These are phyloP conservation scores for Fabrea salina DNA, from an alignment of 169 alveolate genomes.

Conservation along the genomic window DNA sequence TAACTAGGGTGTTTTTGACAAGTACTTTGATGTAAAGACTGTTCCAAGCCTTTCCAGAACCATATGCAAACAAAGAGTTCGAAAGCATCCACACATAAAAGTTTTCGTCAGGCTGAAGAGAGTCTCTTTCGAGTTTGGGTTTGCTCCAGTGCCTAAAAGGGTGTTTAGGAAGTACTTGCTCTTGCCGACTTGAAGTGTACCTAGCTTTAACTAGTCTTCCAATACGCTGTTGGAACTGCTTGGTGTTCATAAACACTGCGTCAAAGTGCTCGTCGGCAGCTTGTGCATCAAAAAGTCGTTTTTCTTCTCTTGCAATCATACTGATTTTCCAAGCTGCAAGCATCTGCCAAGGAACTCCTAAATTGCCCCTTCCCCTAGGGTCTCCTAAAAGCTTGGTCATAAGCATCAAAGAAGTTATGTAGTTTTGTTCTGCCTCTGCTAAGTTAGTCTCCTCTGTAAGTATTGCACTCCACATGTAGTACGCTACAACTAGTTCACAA, in stretches of 20 bases:
- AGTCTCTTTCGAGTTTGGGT: background rate
- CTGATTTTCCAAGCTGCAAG: constrained; percentile 16
- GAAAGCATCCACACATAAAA: background rate
- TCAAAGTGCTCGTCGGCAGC: constrained; percentile 32
- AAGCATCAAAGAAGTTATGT: constrained; percentile 5
- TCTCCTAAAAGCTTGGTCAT: constrained; percentile 19
- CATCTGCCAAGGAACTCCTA: constrained; percentile 27
- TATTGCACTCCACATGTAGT: constrained; percentile 15
- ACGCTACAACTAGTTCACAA: constrained; percentile 3
- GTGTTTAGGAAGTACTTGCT: background rate
- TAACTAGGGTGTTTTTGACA: background rate
- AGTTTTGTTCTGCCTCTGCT: constrained; percentile 1
- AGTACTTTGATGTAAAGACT: background rate
- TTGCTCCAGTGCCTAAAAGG: constrained; percentile 27
- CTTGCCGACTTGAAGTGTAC: background rate
- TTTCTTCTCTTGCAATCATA: constrained; percentile 14
- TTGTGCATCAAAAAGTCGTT: background rate
- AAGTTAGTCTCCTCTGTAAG: background rate
- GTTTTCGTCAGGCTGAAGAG: constrained; percentile 4
- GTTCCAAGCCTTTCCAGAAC: background rate
- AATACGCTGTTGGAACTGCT: constrained; percentile 1
- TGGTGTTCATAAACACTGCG: constrained; percentile 15
- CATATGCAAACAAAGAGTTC: background rate
- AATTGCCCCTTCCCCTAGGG: constrained; percentile 32
- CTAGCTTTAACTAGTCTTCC: background rate